Percentiles rank a stretch among this genome's conserved stretches.
Conservation (phyloP, 2,329 filamentous ascomycete species). For the Fusarium tjaetaba region DNA sequence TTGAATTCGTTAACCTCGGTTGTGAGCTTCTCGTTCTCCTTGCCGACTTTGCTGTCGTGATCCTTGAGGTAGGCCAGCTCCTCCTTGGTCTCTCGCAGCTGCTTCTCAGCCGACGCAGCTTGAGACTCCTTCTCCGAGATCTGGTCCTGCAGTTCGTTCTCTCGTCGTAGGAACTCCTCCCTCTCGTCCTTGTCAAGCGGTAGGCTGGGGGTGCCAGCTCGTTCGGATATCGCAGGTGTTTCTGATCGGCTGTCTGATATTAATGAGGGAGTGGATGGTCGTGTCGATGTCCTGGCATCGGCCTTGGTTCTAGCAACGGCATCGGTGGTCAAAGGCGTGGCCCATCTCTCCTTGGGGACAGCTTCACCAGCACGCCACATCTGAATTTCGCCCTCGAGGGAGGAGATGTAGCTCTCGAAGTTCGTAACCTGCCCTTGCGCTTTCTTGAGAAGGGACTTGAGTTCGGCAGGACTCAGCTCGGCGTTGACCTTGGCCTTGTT, state of each 20-base stretch:
- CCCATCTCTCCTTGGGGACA: conserved; percentile 92
- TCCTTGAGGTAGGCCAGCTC: conserved; percentile 88
- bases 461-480: conserved; percentile 92
- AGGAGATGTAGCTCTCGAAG: conserved; percentile 87
- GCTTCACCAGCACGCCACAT: conserved; percentile 88
- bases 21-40: conserved; percentile 88
- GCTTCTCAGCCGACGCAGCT: conserved; percentile 81
- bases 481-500: conserved; percentile 99
- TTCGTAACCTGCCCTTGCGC: conserved; percentile 88
- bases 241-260: conserved; percentile 68
- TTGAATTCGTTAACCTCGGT: conserved; percentile 91
- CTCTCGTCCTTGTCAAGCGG: conserved; percentile 95
- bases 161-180: conserved; percentile 92
- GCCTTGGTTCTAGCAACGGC: conserved; percentile 50
- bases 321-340: conserved; percentile 69
- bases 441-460: conserved; percentile 93
- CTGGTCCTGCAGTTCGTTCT: conserved; percentile 98
- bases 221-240: conserved; percentile 76
- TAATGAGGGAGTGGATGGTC: conserved; percentile 64
- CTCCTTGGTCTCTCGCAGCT: conserved; percentile 83
- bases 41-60: conserved; percentile 81
- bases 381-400: conserved; percentile 84
- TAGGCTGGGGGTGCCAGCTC: conserved; percentile 86
- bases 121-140: conserved; percentile 91
- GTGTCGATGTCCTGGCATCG: conserved; percentile 54